Percentiles rank a stretch among this genome's conserved stretches.
These are phyloP conservation scores for Buxus sempervirens DNA, from an alignment of 164 flowering plant genomes.

Conservation along the genomic window DNA sequence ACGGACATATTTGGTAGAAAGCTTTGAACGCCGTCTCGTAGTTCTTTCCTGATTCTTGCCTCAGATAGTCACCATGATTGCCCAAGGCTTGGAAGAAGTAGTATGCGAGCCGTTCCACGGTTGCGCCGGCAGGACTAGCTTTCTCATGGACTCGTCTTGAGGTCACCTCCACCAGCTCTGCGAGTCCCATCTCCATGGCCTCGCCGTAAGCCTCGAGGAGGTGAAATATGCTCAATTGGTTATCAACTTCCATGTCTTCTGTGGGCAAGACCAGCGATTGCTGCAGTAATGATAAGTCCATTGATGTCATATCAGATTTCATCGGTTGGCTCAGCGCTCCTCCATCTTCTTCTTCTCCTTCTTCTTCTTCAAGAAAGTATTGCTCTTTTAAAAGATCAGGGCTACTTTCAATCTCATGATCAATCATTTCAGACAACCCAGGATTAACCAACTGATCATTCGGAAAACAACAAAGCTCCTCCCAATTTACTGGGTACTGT, in stretches of 20 bases:
- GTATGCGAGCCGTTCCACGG: conserved; percentile 40
- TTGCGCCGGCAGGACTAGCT: conserved; percentile 38
- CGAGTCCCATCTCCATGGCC: conserved; percentile 36
- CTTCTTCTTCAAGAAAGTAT: conserved; percentile 3
- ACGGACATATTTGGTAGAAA: conserved; percentile 43
- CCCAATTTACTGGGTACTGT: conserved; percentile 7
- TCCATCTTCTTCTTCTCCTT: no score
- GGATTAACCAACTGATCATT: background rate
- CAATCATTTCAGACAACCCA: conserved; percentile 14
- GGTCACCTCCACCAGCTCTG: conserved; percentile 45
- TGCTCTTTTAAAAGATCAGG: conserved; percentile 12
- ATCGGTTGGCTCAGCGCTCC: conserved; percentile 23
- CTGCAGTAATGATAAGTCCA: conserved; percentile 9
- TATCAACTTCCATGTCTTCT: conserved; percentile 30
- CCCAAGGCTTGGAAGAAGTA: conserved; percentile 24
- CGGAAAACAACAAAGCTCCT: conserved; percentile 13
- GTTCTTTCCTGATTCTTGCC: conserved; percentile 45
- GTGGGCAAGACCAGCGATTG: conserved; percentile 19
- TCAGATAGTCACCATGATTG: conserved; percentile 30
- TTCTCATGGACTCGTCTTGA: conserved; percentile 33
- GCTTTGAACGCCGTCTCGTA: conserved; percentile 35
- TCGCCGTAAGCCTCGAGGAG: conserved; percentile 55
- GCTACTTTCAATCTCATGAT: conserved; percentile 20
- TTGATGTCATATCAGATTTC: conserved; percentile 7
- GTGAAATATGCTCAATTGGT: conserved; percentile 33